Conservation (phyloP, 306 rosid genomes). For the Cucurbita pepo region DNA sequence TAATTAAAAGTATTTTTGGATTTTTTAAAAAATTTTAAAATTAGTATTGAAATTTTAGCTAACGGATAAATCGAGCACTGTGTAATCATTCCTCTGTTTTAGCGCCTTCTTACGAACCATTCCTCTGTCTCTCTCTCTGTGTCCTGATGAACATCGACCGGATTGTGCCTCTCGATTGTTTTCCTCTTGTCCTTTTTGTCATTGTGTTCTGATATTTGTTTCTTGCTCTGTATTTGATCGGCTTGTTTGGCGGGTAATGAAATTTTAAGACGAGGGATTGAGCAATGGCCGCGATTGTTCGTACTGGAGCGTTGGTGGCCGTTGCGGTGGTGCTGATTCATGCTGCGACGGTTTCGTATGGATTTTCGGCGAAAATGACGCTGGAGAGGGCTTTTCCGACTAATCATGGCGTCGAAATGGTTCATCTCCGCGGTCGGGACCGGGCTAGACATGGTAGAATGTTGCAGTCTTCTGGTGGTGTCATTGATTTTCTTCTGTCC, state of each 20-base stretch:
- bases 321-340: slow-evolving; percentile 8
- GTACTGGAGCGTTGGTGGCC: slow-evolving; percentile 9
- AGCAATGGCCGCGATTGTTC: slow-evolving; percentile 26
- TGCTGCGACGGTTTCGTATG: slow-evolving; percentile 13
- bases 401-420: slow-evolving; percentile 52
- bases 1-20: no score
- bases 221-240: neutral
- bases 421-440: slow-evolving; percentile 57
- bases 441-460: slow-evolving; percentile 53
- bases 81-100: slow-evolving; percentile 18
- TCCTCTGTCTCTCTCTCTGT: neutral
- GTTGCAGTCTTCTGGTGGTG: slow-evolving; percentile 54
- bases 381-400: slow-evolving; percentile 75
- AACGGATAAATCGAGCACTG: neutral
- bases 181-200: slow-evolving; percentile 9
- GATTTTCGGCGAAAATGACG: slow-evolving; percentile 43
- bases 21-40: no score
- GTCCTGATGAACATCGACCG: neutral
- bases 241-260: neutral
- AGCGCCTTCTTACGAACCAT: neutral
- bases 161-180: neutral
- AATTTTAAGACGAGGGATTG: neutral
- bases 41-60: no score
- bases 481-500: slow-evolving; percentile 46
- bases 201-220: slow-evolving; percentile 10